Percentiles rank a stretch among this genome's conserved stretches.
Evolutionary conservation across 108 stramenopile genomes (phyloP).

Genomic region (Epipyxis sp.): DNA sequence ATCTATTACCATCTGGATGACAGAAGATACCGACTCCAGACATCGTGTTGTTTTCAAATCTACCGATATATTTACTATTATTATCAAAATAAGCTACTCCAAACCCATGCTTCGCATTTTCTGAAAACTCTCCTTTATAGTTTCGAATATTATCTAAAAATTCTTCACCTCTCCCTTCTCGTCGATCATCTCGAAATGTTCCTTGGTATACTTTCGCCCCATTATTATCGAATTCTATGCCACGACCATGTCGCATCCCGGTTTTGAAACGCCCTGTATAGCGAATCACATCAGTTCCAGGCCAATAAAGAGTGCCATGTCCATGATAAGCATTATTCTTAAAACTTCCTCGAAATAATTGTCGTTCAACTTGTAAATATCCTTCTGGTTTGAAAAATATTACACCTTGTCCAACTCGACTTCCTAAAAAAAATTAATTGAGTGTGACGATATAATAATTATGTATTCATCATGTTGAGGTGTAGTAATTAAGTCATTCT

Average conservation of each 20-base stretch:
- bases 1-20: constrained; percentile 26
- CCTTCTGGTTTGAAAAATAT: constrained; percentile 29
- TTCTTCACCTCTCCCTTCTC: constrained; percentile 28
- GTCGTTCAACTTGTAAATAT: constrained; percentile 5
- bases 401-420: constrained; percentile 17
- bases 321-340: constrained; percentile 26
- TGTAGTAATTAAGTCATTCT: too few species aligned
- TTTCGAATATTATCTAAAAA: not conserved
- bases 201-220: constrained; percentile 13
- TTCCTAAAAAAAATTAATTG: too few species aligned
- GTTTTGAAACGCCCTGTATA: constrained; percentile 27
- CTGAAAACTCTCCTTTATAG: constrained; percentile 29
- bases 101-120: constrained; percentile 15
- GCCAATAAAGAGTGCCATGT: constrained; percentile 25
- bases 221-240: constrained; percentile 28
- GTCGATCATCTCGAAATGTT: constrained; percentile 16
- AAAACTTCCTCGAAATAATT: constrained; percentile 14
- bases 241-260: constrained; percentile 19
- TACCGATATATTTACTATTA: not conserved
- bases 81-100: constrained; percentile 11
- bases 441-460: constrained; percentile 3
- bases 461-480: too few species aligned
- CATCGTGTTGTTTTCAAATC: constrained; percentile 24
- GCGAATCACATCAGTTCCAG: constrained; percentile 4
- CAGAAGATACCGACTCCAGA: constrained; percentile 17